Conservation (phyloP, 306 rosid species). For the Lathyrus aphaca region DNA sequence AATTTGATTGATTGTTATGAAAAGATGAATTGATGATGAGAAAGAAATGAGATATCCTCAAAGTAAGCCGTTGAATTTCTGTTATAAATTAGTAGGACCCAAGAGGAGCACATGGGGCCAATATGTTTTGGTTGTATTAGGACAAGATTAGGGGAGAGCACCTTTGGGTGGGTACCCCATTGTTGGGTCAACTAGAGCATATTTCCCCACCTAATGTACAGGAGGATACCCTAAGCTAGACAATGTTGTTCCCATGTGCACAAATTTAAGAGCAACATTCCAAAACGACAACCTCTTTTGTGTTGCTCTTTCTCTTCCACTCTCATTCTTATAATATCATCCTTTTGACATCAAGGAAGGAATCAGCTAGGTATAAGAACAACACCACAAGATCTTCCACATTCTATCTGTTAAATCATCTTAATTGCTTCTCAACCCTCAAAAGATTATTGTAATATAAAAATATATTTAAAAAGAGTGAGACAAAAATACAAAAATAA, state of each 20-base stretch:
- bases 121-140: slow-evolving; percentile 70
- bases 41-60: slow-evolving; percentile 2
- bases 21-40: slow-evolving; percentile 11
- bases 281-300: slow-evolving; percentile 87
- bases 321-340: slow-evolving; percentile 45
- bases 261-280: slow-evolving; percentile 91
- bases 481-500: too few relatives aligned
- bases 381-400: slow-evolving; percentile 35
- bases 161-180: slow-evolving; percentile 66
- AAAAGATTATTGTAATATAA: too few relatives aligned
- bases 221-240: slow-evolving; percentile 69
- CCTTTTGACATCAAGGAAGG: slow-evolving; percentile 53
- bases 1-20: slow-evolving; percentile 10
- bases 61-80: slow-evolving; percentile 47
- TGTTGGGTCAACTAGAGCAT: slow-evolving; percentile 91
- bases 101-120: slow-evolving; percentile 63
- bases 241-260: slow-evolving; percentile 99
- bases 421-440: too few relatives aligned
- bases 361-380: slow-evolving; percentile 24
- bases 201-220: slow-evolving; percentile 87
- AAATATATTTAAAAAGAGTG: too few relatives aligned
- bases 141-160: slow-evolving; percentile 79
- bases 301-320: slow-evolving; percentile 44
- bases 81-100: slow-evolving; percentile 75
- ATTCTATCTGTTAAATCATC: slow-evolving; percentile 15